These are phyloP conservation scores for Cutaneotrichosporon cavernicola DNA, from an alignment of 1,284 basidiomycete species.

Conservation along the genomic window DNA sequence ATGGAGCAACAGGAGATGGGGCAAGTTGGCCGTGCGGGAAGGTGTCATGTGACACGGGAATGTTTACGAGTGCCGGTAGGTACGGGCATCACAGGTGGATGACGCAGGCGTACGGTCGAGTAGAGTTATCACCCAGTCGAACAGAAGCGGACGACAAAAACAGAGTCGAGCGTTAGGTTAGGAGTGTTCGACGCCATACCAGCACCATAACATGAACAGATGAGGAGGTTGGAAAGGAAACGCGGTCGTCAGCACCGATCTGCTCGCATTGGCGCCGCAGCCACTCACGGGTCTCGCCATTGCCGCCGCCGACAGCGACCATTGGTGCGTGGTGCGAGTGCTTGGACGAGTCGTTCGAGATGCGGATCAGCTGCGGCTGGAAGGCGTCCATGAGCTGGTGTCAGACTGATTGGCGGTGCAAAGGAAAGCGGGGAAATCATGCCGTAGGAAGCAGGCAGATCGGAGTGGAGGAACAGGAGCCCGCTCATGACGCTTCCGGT, in stretches of 20 bases:
- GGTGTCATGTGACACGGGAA: neutral
- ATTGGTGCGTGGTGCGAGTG: slow-evolving; percentile 52
- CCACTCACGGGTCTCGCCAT: slow-evolving; percentile 52
- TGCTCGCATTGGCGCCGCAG: neutral
- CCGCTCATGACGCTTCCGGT: neutral
- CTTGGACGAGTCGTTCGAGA: slow-evolving; percentile 52
- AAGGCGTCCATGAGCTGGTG: slow-evolving; percentile 46
- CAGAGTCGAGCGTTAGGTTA: neutral
- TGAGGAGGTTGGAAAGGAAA: neutral
- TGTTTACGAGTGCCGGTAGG: neutral
- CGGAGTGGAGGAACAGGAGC: neutral
- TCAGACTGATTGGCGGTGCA: neutral
- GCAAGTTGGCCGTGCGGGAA: neutral
- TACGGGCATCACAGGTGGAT: neutral
- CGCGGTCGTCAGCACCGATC: neutral
- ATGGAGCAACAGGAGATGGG: neutral
- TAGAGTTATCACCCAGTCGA: neutral
- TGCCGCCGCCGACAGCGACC: slow-evolving; percentile 49
- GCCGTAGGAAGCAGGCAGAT: neutral
- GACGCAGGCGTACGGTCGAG: neutral
- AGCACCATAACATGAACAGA: neutral
- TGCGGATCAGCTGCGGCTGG: slow-evolving; percentile 44
- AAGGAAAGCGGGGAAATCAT: neutral
- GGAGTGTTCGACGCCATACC: neutral
- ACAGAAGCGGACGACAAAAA: neutral